Percentiles rank a stretch among this genome's conserved stretches.
Conservation (phyloP, 2,329 filamentous ascomycete species). For the Pyricularia sp. region DNA sequence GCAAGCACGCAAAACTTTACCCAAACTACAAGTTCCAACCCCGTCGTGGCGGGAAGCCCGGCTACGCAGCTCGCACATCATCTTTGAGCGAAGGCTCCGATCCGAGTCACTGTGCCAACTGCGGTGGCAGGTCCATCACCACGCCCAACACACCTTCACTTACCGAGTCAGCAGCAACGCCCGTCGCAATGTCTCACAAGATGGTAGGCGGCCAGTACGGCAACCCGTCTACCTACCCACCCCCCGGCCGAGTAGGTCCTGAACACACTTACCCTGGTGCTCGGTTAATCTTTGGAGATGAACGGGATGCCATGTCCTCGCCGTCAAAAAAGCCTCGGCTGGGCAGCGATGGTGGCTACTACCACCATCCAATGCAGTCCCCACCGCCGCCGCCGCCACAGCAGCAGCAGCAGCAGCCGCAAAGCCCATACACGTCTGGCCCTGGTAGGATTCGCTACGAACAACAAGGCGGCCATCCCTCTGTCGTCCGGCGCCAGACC, state of each 20-base stretch:
- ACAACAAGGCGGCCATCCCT: not conserved
- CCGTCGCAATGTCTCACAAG: not conserved
- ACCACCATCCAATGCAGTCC: not conserved
- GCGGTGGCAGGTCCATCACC: conserved; percentile 57
- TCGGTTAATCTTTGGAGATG: not conserved
- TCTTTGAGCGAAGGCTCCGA: conserved; percentile 17
- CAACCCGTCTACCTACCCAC: not conserved
- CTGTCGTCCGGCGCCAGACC: not conserved
- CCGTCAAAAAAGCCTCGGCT: conserved; percentile 25
- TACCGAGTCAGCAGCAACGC: conserved; percentile 5
- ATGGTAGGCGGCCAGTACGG: not conserved
- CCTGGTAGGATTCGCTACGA: not conserved
- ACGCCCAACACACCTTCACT: conserved; percentile 44
- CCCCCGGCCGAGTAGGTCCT: not conserved
- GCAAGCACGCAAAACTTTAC: conserved; percentile 79
- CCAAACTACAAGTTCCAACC: conserved; percentile 94
- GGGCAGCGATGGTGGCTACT: conserved; percentile 11
- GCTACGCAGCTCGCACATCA: not conserved
- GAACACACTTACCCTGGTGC: not conserved
- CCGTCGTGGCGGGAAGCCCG: conserved; percentile 45
- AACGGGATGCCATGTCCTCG: conserved; percentile 13
- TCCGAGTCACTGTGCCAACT: conserved; percentile 57
- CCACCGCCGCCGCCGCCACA: not conserved
- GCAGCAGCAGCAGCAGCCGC: no score
- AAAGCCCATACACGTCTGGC: not conserved